Evolutionary conservation across 2,329 filamentous ascomycete genomes (phyloP), one percentile per base, ranked within the genome.

Genomic region (Aspergillus sp.): DNA sequence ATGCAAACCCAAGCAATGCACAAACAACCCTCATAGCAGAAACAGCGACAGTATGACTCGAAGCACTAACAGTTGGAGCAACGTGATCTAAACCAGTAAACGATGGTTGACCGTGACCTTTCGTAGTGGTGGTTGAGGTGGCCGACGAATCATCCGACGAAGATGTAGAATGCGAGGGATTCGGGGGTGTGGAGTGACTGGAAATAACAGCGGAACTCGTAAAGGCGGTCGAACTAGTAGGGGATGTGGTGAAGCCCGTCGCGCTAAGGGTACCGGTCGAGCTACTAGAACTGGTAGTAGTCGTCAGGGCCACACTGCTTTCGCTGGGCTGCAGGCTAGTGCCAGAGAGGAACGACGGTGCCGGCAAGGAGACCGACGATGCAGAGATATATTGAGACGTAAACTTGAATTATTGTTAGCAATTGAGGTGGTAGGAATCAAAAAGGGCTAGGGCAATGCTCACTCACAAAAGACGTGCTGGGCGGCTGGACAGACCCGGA

Each of bases 401-500:
- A 63, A 64, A 68, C 75, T 79, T 60, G 35, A 7, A 43, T 43
- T 36, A 47, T 53, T 46, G 44, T 48, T 44, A 45, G 41, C 47
- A 39, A 39, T 39, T 19, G 12, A 39, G 36, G 19, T 9, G 12
- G 27, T n/a, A 51, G 12, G 32, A 36, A 51, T 8, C 6, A 55
- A 45, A 47, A 45, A 43, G 47, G 58, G 64, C 65, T 52, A 58
- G 60, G 19, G 19, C 19, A 19, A 19, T 66, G 65, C 81, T 78
- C 79, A 82, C 79, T 80, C 73, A 81, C 78, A 73, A 77, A 75
- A 60, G 80, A 80, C 71, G 81, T 80, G 68, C 77, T 80, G 55
- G 81, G 78, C 62, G 86, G 86, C 61, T 88, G 76, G 59, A 93
- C 82, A 73, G 90, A 91, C 63, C 88, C 87, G 56, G 81, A 79